Percentiles rank a stretch among this genome's conserved stretches.
Conservation (phyloP, 1,284 basidiomycete genomes). For the Microbotryum lychnidis-dioicae region DNA sequence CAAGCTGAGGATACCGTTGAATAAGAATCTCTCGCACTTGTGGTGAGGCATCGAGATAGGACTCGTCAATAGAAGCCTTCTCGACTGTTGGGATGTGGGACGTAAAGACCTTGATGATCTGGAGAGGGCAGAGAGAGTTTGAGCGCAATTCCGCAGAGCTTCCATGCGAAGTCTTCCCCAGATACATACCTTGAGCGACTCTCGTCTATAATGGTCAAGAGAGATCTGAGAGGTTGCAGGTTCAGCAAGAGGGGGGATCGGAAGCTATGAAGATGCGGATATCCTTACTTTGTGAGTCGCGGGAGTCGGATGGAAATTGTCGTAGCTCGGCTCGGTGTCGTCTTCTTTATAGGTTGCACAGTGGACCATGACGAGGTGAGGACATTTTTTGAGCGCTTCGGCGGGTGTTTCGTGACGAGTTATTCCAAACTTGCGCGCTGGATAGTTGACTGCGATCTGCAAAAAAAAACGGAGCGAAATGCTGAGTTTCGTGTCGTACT, state of each 20-base stretch:
- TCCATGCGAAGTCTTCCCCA: too few species aligned
- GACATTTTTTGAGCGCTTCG: constrained; percentile 59
- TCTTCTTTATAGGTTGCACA: constrained; percentile 92
- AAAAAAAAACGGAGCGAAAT: neutral
- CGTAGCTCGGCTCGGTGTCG: constrained; percentile 77
- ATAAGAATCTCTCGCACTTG: constrained; percentile 66
- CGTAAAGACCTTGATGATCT: constrained; percentile 66
- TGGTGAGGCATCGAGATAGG: constrained; percentile 78
- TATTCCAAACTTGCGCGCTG: constrained; percentile 82
- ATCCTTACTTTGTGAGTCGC: constrained; percentile 75
- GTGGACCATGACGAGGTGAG: constrained; percentile 74
- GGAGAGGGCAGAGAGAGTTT: too few species aligned
- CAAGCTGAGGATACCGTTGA: constrained; percentile 65
- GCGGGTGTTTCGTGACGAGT: constrained; percentile 48
- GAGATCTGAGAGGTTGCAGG: constrained; percentile 56
- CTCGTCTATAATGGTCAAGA: constrained; percentile 84
- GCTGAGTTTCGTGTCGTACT: neutral
- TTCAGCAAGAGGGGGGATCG: constrained; percentile 6
- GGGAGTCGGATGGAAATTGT: constrained; percentile 67
- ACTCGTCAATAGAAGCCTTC: constrained; percentile 57
- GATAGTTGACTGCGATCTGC: constrained; percentile 88
- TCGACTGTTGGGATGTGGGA: constrained; percentile 29
- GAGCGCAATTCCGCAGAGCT: too few species aligned
- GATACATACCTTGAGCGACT: constrained; percentile 57
- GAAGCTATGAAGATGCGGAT: constrained; percentile 35